Base-by-base conservation (phyloP, 495 filamentous ascomycete species). In the Hypoxylon crocopeplum region DNA sequence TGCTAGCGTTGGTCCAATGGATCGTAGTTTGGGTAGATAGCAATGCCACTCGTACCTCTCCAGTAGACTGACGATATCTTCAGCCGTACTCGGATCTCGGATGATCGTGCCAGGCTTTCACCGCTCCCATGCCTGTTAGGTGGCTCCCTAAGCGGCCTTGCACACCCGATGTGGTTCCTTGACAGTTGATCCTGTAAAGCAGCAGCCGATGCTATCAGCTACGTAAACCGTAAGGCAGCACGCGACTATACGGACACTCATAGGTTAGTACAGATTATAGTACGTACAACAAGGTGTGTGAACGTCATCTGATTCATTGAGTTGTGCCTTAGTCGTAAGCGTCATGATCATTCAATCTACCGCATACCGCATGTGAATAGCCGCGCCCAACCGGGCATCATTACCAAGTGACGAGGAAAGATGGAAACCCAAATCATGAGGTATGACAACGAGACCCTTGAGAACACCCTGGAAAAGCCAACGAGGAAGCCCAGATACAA, bases 341-440 rank as follows among this genome's bases (percentile, higher is more conserved):
- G 53, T 63, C 60, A 49, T 63, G 53, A 64, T 59, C 61, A 45
- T 64, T 59, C 61, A 64, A 64, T 64, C 61, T 64, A 64, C 54
- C 54, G 54, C 34, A 39, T 54, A 21, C 41, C 60, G 50, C 55
- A 38, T 55, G 45, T 59, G 54, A 50, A 48, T 64, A 48, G 57
- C 49, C 44, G 32, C 41, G 19, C 44, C 61, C 50, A 64, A 59
- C 61, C 55, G 61, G 61, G 58, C 55, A 50, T 64, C 55, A 64
- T 64, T 64, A 64, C 61, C 61, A 55, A 42, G 45, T 40, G 61
- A 51, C 40, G 61, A 41, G 41, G 55, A 64, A 59, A 64, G 55
- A 64, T 64, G 55, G 61, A 56, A 64, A 55, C 24, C 61, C 49
- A 55, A 55, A 59, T 53, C 60, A 48, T 58, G 46, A 57, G 59